Evolutionary conservation across 176 grass and related monocot species (phyloP).

Genomic region (Bromus sterilis): DNA sequence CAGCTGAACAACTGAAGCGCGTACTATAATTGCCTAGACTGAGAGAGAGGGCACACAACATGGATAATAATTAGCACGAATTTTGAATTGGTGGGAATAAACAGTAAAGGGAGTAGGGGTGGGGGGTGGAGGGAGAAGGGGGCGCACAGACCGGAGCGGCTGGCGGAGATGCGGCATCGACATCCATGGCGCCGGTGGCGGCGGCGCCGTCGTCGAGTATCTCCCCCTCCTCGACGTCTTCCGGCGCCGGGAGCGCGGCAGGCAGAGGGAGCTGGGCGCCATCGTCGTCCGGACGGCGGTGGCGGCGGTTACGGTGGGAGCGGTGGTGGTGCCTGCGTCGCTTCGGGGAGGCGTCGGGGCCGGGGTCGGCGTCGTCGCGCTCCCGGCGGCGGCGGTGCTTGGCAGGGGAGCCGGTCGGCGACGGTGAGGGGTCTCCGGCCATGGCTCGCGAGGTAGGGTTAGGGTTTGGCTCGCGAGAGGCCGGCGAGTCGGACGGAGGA

Average conservation of each 20-base stretch:
- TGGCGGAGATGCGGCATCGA: slow-evolving; percentile 9
- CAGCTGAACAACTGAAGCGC: neutral
- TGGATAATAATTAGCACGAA: slow-evolving; percentile 1
- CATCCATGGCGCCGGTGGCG: slow-evolving; percentile 5
- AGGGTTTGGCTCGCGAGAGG: slow-evolving; percentile 34
- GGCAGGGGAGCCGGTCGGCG: slow-evolving; percentile 8
- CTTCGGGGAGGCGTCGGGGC: slow-evolving; percentile 43
- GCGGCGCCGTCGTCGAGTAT: slow-evolving; percentile 50
- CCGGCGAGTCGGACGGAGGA: neutral
- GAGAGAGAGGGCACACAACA: neutral
- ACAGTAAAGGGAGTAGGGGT: no score
- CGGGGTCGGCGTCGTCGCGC: neutral
- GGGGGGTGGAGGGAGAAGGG: neutral
- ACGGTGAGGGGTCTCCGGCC: slow-evolving; percentile 32
- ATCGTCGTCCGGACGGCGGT: slow-evolving; percentile 5
- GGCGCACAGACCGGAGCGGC: slow-evolving; percentile 48
- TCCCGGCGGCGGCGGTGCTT: slow-evolving; percentile 55
- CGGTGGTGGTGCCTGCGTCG: slow-evolving; percentile 56
- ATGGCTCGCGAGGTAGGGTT: slow-evolving; percentile 42
- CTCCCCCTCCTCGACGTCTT: slow-evolving; percentile 88
- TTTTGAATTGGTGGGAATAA: neutral
- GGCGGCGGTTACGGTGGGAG: slow-evolving; percentile 15
- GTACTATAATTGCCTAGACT: neutral
- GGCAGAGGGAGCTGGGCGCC: neutral
- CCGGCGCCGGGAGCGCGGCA: slow-evolving; percentile 7